Base-by-base conservation (phyloP, 225 moss, liverwort and hornwort genomes). In the Takakia lepidozioides region DNA sequence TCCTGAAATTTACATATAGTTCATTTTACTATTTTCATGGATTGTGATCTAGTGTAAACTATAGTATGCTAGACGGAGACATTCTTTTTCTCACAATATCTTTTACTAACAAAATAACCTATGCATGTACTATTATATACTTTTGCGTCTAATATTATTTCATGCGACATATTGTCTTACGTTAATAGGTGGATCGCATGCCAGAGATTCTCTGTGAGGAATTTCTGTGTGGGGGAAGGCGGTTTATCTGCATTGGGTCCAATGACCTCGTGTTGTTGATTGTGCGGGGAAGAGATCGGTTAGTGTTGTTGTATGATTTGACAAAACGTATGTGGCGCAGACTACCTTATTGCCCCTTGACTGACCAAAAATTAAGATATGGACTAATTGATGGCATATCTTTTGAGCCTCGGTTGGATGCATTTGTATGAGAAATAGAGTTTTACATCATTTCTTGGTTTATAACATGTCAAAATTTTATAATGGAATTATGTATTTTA, bases 341-440 rank as follows among this genome's bases (percentile, higher is more conserved):
- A 10, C 17, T 82, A 23, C 72, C 81, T 0, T 51, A 39, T 20
- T 72, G 75, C 59, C 81, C 81, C 16, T 43, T 81, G 19, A 51
- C 75, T n/a, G 72, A 81, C 53, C 75, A 81, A 27, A 72, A 72
- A 18, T 40, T 76, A 27, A 57, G 76, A 40, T 82, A 72, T 48
- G 81, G 81, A 3, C 81, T 82, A 40, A 76, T 76, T 46, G 81
- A 76, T 49, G 81, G 81, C 27, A 76, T 82, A n/a, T 62, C 76
- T 45, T 82, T 67, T 35, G 72, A 76, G 25, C 81, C 81, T 9
- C 58, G 69, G 25, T 45, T 82, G 58, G 69, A 76, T 46, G 76
- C 75, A 19, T 54, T 37, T 14, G 71, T 66, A 4, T 69, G 32
- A 32, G 32, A 32, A 11, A 32, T n/a, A n/a, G n/a, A n/a, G n/a